Percentiles rank a stretch among this genome's conserved stretches.
These are phyloP conservation scores for Priceomyces haplophilus DNA, from an alignment of 805 yeast species.

Conservation along the genomic window DNA sequence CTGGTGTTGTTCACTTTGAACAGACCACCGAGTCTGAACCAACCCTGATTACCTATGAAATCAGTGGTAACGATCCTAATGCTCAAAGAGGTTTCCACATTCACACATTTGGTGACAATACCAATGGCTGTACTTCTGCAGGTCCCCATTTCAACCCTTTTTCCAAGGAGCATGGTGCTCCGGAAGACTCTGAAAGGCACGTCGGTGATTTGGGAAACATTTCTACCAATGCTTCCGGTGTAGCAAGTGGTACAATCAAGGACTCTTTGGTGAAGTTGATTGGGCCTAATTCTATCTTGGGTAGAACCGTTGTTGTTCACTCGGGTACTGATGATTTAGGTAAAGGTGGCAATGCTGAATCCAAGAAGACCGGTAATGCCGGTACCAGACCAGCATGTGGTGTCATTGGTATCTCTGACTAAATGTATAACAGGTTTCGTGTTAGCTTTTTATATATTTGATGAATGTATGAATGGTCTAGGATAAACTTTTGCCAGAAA, in stretches of 20 bases:
- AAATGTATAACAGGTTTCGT: conserved; percentile 10
- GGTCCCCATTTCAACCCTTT: conserved; percentile 97
- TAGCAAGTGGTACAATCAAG: conserved; percentile 84
- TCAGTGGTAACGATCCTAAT: conserved; percentile 82
- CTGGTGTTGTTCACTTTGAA: conserved; percentile 84
- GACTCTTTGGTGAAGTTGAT: conserved; percentile 76
- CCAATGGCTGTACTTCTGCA: conserved; percentile 98
- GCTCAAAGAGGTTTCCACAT: conserved; percentile 96
- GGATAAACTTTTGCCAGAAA: no score
- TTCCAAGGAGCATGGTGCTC: conserved; percentile 87
- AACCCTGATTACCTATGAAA: conserved; percentile 84
- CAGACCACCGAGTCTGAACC: conserved; percentile 78
- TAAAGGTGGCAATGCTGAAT: conserved; percentile 88
- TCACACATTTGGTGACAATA: conserved; percentile 97
- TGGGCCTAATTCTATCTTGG: conserved; percentile 85
- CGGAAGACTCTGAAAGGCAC: conserved; percentile 76
- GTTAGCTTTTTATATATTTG: conserved; percentile 1
- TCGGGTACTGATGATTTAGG: conserved; percentile 93
- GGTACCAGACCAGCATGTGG: conserved; percentile 99
- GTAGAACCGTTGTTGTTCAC: conserved; percentile 95
- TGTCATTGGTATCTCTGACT: conserved; percentile 76
- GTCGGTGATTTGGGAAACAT: conserved; percentile 98
- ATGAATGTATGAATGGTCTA: not conserved
- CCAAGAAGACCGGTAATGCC: conserved; percentile 94
- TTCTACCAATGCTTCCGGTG: conserved; percentile 80